Base-by-base conservation (phyloP, 164 flowering plant genomes). In the Protea cynaroides region DNA sequence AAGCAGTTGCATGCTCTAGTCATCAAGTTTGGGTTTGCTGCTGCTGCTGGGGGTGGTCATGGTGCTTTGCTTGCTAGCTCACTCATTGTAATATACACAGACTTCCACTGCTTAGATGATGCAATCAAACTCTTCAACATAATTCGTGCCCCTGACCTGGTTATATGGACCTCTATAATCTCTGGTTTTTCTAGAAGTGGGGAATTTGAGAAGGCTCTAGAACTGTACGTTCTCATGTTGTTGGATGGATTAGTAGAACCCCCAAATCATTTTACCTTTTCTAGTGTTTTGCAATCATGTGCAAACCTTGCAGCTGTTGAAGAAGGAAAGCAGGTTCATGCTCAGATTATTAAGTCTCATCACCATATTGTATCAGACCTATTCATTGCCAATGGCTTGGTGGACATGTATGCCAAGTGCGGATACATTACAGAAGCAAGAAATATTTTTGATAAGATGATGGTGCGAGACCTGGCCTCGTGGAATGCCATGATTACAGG, bases 241-340 rank as follows among this genome's bases (percentile, higher is more conserved):
- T 57, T 53, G 34, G 65, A 63, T 14, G 69, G 65, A 38, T 24
- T 37, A 54, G 69, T 44, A 6, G 66, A 59, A 23, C 65, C 62
- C 23, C 76, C 73, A 57, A 74, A 63, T 63, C 59, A 74, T 59
- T 74, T 59, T 51, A 67, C 74, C 12, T 74, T 66, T 34, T 67
- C 77, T 14, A 66, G 71, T 64, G 59, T 70, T 17, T 55, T 74
- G 21, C 51, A 56, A 25, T 59, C 74, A 11, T 74, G 71, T 65
- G 57, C 71, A 4, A 52, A 47, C 19, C 74, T 71, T 19, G 66
- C 66, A 22, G 71, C 74, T 19, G 58, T 71, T 23, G 78, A 67
- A 67, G 78, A 74, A 74, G 78, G 74, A 22, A 74, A 60, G 22
- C 78, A 71, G 56, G 67, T 74, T 50, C 74, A 74, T 61, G 65